phyloP scores from a whole-genome alignment of 176 grass and related monocot genomes.

The Triticum timopheevii region DNA sequence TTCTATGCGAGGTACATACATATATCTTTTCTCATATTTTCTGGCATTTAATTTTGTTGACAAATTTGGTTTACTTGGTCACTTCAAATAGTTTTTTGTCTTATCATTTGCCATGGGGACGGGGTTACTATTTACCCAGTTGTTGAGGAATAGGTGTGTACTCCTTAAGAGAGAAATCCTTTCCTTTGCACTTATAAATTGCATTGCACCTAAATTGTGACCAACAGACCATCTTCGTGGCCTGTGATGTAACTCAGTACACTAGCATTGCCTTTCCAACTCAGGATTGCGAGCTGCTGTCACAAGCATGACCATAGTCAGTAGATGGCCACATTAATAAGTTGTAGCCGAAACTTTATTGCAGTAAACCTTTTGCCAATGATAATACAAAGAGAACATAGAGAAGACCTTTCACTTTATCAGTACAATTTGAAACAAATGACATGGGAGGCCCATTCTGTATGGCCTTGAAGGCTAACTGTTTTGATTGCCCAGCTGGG shows the following conservation, averaged over 20 bases:
- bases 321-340: neutral
- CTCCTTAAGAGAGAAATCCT: neutral
- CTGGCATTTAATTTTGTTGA: constrained; percentile 16
- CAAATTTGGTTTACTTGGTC: neutral
- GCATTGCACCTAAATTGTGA: neutral
- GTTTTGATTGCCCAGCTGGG: constrained; percentile 6
- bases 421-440: neutral
- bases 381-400: no score
- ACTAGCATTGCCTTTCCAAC: neutral
- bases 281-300: neutral
- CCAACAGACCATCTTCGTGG: neutral
- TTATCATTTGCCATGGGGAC: neutral
- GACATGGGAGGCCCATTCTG: neutral
- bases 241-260: neutral
- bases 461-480: constrained; percentile 8
- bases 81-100: neutral
- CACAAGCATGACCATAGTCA: neutral
- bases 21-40: constrained; percentile 22
- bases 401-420: no score
- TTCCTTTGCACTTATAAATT: constrained; percentile 1
- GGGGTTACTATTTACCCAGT: neutral
- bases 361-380: no score
- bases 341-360: neutral
- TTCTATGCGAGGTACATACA: constrained; percentile 84
- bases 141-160: neutral